Base-by-base conservation (phyloP, 2,329 filamentous ascomycete species). In the Nemania abortiva region DNA sequence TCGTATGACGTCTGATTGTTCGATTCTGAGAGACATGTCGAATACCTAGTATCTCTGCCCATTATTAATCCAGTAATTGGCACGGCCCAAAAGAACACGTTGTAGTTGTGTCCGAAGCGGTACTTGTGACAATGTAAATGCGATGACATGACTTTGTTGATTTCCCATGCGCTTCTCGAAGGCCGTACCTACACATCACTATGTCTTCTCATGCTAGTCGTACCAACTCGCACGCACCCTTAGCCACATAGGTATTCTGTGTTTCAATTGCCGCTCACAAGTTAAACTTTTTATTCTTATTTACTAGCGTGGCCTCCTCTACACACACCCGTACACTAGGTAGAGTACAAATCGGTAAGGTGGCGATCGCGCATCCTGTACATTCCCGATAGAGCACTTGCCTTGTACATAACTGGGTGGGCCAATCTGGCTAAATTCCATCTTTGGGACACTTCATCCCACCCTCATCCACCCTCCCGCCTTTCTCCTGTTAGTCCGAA, bases 1-100 rank as follows among this genome's bases (percentile, higher is more conserved):
- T 61, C 61, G 69, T 69, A 77, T 77, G 76, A 77, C 74, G 72
- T 74, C 42, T 64, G 27, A 63, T 70, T 63, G 65, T 68, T 65
- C 69, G 66, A 69, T 69, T 66, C 27, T 15, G 39, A 45, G 49
- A 42, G 45, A 66, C 63, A 54, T 66, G 7, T 13, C 6, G n/a
- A 29, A 50, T 20, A n/a, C n/a, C n/a, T n/a, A 24, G 63, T 55
- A 60, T 42, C 55, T 63, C 49, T 59, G 24, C 31, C 62, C 39
- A 63, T 70, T 68, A 65, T 65, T 70, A 65, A 68, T 71, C 22
- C 56, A 52, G 34, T 34, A 52, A 34, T 59, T 47, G 37, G 57
- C 42, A 27, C 15, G 39, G 52, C 53, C 52, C 52, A 24, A 69
- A 67, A 73, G 72, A 73, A 72, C 72, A 73, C 72, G 72, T 72